Evolutionary conservation across 768 basidiomycete species (phyloP).

Genomic region (Xerocomellus amylosporus): DNA sequence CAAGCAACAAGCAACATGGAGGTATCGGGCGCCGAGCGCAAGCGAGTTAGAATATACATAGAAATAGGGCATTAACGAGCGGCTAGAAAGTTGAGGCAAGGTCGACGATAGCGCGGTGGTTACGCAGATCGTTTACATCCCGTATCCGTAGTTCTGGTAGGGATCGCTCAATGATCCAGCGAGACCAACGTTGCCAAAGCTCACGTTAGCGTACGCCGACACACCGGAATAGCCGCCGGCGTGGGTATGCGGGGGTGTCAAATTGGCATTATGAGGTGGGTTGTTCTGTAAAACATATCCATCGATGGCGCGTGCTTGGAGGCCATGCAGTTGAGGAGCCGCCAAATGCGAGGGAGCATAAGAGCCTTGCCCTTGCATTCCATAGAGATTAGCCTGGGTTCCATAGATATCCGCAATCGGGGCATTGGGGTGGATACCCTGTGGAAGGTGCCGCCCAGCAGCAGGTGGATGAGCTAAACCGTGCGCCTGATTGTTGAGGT

Average conservation of each 20-base stretch:
- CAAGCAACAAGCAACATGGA: slow-evolving; percentile 33
- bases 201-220: slow-evolving; percentile 52
- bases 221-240: slow-evolving; percentile 55
- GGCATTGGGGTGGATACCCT: slow-evolving; percentile 49
- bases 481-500: slow-evolving; percentile 55
- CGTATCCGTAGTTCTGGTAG: slow-evolving; percentile 78
- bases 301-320: slow-evolving; percentile 75
- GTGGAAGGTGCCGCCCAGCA: slow-evolving; percentile 56
- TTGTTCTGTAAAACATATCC: slow-evolving; percentile 77
- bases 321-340: slow-evolving; percentile 49
- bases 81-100: slow-evolving; percentile 14
- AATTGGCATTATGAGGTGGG: slow-evolving; percentile 60
- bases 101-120: slow-evolving; percentile 29
- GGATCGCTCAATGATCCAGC: slow-evolving; percentile 64
- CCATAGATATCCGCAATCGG: slow-evolving; percentile 66
- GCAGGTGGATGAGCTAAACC: slow-evolving; percentile 39
- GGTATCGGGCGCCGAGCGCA: slow-evolving; percentile 37
- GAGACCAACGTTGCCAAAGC: slow-evolving; percentile 46
- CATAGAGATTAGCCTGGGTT: slow-evolving; percentile 59
- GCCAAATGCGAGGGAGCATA: slow-evolving; percentile 57
- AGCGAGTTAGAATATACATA: slow-evolving; percentile 37
- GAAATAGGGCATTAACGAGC: slow-evolving; percentile 35
- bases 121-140: slow-evolving; percentile 54
- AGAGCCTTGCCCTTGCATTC: slow-evolving; percentile 52
- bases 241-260: slow-evolving; percentile 58